Evolutionary conservation across 768 basidiomycete species (phyloP).

Genomic region (Mycena maculata): DNA sequence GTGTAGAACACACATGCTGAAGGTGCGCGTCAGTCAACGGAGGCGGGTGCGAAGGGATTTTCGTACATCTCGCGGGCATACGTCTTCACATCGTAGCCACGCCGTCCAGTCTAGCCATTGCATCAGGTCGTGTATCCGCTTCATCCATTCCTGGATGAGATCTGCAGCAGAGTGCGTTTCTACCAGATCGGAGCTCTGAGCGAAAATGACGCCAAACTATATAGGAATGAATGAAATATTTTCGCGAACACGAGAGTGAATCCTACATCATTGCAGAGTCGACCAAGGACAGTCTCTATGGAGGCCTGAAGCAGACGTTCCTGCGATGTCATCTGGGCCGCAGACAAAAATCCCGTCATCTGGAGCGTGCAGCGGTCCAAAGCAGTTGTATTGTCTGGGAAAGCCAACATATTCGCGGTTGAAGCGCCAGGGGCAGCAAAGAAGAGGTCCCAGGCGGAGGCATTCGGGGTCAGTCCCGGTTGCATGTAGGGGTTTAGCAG

Average conservation of each 20-base stretch:
- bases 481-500: conserved; percentile 37
- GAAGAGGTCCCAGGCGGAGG: conserved; percentile 36
- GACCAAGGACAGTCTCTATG: conserved; percentile 31
- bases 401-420: background rate
- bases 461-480: conserved; percentile 32
- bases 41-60: background rate
- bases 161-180: background rate
- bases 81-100: conserved; percentile 36
- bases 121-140: conserved; percentile 21
- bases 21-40: background rate
- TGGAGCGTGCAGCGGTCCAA: conserved; percentile 34
- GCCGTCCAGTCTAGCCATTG: conserved; percentile 36
- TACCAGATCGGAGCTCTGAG: conserved; percentile 30
- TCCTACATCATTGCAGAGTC: conserved; percentile 35
- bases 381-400: conserved; percentile 26
- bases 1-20: conserved; percentile 35
- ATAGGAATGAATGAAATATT: background rate
- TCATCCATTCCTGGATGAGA: conserved; percentile 25
- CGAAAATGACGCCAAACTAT: conserved; percentile 36
- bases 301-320: conserved; percentile 29
- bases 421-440: conserved; percentile 20
- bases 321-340: conserved; percentile 28
- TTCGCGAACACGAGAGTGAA: background rate
- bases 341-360: conserved; percentile 32
- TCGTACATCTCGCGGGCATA: conserved; percentile 34